Percentiles rank a stretch among this genome's conserved stretches.
Evolutionary conservation across 176 grass and related monocot species (phyloP).

Genomic region (Avena sativa): DNA sequence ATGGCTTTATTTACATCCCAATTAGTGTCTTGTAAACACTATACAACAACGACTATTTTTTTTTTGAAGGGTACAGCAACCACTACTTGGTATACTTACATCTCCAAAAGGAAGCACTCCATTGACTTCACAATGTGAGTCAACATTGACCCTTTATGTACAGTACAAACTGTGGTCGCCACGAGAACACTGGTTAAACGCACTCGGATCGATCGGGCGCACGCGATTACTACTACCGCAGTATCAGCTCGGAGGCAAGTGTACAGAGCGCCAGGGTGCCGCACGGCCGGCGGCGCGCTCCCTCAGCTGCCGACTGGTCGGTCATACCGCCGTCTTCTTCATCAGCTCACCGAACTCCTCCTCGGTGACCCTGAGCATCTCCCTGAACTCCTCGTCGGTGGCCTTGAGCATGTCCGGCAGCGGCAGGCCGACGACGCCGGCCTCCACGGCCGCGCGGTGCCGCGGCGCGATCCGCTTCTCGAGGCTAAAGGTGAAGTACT

Average conservation of each 20-base stretch:
- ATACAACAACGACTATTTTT: neutral
- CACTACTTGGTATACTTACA: neutral
- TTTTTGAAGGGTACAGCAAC: neutral
- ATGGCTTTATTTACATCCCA: neutral
- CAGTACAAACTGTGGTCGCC: neutral
- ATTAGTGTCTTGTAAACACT: neutral
- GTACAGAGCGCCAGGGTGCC: neutral
- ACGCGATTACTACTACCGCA: too few relatives aligned
- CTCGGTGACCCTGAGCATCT: conserved; percentile 74
- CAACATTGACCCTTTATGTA: conserved; percentile 41
- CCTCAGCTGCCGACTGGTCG: neutral
- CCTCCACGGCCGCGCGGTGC: conserved; percentile 48
- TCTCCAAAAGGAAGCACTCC: neutral
- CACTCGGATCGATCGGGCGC: too few relatives aligned
- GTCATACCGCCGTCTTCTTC: neutral
- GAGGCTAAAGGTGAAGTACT: conserved; percentile 81
- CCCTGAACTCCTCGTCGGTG: conserved; percentile 70
- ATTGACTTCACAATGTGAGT: neutral
- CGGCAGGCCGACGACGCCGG: conserved; percentile 52
- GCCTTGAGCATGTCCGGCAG: conserved; percentile 67
- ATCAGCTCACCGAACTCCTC: conserved; percentile 50
- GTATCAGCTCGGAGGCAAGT: neutral
- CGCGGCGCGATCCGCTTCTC: conserved; percentile 72
- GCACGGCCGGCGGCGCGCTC: neutral
- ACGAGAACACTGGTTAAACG: neutral